phyloP scores from a whole-genome alignment of 1,139 yeast species.

The Taiozyma sp. region DNA sequence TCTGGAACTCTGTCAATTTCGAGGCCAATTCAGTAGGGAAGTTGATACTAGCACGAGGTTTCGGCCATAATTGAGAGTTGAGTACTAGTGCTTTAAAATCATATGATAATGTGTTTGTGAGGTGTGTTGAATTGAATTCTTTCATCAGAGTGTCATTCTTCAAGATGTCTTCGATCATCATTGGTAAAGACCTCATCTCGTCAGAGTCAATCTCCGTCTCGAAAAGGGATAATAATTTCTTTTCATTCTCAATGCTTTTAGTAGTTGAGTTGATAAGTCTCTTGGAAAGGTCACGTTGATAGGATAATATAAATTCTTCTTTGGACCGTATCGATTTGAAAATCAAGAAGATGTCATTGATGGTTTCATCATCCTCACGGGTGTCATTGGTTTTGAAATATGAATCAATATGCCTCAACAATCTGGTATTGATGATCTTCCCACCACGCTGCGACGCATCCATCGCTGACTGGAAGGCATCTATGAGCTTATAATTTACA shows the following conservation, averaged over 20 bases:
- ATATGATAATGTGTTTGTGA: not conserved
- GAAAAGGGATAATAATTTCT: conserved; percentile 23
- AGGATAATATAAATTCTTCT: conserved; percentile 29
- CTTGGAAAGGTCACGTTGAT: conserved; percentile 31
- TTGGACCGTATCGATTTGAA: conserved; percentile 29
- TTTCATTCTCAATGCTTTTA: conserved; percentile 25
- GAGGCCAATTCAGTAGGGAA: conserved; percentile 10
- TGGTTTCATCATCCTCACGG: conserved; percentile 10
- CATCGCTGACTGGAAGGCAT: conserved; percentile 19
- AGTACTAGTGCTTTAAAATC: conserved; percentile 19
- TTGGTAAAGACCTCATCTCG: conserved; percentile 25
- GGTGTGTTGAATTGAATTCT: conserved; percentile 2
- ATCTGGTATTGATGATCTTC: conserved; percentile 21
- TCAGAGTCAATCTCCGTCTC: conserved; percentile 29
- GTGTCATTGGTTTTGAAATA: conserved; percentile 19
- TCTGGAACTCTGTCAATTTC: conserved; percentile 18
- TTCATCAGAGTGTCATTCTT: conserved; percentile 9
- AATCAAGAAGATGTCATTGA: conserved; percentile 16
- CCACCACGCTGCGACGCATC: conserved; percentile 18
- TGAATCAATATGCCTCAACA: conserved; percentile 28
- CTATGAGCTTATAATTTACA: conserved; percentile 16
- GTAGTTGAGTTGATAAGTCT: conserved; percentile 29
- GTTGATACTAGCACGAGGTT: conserved; percentile 5
- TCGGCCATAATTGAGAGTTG: conserved; percentile 17
- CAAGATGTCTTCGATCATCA: conserved; percentile 32